A percentile compares a stretch with the other conserved stretches of the same genome.
Conservation (phyloP, 768 basidiomycete genomes). For the Mycena metata region DNA sequence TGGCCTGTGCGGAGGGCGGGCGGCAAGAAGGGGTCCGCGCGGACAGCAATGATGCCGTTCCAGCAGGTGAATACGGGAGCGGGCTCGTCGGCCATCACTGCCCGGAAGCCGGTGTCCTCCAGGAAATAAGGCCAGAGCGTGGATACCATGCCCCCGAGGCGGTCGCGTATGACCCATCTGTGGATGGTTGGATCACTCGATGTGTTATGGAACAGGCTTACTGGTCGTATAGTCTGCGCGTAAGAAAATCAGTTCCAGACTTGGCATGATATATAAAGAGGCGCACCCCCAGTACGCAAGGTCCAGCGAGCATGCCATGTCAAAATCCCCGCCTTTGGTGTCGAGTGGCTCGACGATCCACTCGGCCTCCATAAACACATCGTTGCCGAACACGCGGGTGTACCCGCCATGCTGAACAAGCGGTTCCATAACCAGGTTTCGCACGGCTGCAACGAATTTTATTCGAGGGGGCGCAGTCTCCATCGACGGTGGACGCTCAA, state of each 20-base stretch:
- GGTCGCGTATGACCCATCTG: slow-evolving; percentile 54
- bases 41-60: slow-evolving; percentile 57
- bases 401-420: slow-evolving; percentile 52
- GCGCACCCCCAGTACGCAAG: slow-evolving; percentile 50
- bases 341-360: slow-evolving; percentile 54
- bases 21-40: slow-evolving; percentile 57
- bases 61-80: too few relatives aligned
- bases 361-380: slow-evolving; percentile 57
- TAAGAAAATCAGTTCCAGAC: not conserved
- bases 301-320: slow-evolving; percentile 61
- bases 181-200: slow-evolving; percentile 31
- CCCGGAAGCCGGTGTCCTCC: slow-evolving; percentile 49
- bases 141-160: slow-evolving; percentile 46
- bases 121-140: slow-evolving; percentile 56
- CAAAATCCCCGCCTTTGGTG: slow-evolving; percentile 54
- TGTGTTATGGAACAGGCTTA: not conserved
- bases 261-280: not conserved
- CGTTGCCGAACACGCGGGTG: slow-evolving; percentile 58
- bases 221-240: slow-evolving; percentile 31
- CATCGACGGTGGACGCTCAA: slow-evolving; percentile 41
- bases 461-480: slow-evolving; percentile 49
- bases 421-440: slow-evolving; percentile 58
- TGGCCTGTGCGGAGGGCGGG: slow-evolving; percentile 47
- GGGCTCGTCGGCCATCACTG: slow-evolving; percentile 52
- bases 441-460: slow-evolving; percentile 53